These are phyloP conservation scores for Apiotrichum sp. DNA, from an alignment of 1,284 basidiomycete species.

Conservation along the genomic window DNA sequence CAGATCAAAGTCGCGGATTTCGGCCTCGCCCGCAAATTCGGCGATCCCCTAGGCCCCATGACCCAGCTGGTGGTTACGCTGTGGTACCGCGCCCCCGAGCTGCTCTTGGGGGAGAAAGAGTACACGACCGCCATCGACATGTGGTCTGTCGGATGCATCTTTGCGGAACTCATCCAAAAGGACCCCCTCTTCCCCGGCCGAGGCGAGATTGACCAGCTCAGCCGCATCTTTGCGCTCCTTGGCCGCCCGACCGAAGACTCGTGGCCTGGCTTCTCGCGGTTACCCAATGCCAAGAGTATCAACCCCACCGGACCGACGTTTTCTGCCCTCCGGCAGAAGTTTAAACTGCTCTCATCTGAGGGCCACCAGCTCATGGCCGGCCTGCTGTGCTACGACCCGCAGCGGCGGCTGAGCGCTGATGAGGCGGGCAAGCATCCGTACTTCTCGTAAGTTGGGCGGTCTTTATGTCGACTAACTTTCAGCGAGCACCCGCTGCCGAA, in stretches of 20 bases:
- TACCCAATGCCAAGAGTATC: constrained; percentile 75
- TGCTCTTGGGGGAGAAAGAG: constrained; percentile 82
- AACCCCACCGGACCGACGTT: constrained; percentile 62
- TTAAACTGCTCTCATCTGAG: constrained; percentile 71
- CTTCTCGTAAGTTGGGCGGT: constrained; percentile 61
- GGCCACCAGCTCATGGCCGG: constrained; percentile 79
- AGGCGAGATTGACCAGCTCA: constrained; percentile 85
- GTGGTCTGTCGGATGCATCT: constrained; percentile 59
- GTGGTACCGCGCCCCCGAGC: constrained; percentile 97
- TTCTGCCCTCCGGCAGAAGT: constrained; percentile 52
- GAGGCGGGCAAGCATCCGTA: constrained; percentile 86
- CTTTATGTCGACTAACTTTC: not conserved
- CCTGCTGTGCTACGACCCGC: constrained; percentile 83
- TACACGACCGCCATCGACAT: constrained; percentile 73
- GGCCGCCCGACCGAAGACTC: constrained; percentile 76
- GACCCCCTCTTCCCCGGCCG: constrained; percentile 95
- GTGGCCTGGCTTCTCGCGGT: constrained; percentile 76
- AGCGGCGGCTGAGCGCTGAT: constrained; percentile 72
- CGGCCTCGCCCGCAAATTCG: constrained; percentile 88
- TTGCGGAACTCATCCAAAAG: constrained; percentile 88
- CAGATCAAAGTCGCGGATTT: constrained; percentile 99
- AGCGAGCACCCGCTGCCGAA: constrained; percentile 93
- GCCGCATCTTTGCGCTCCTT: constrained; percentile 76
- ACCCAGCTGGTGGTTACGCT: constrained; percentile 96
- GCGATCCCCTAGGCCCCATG: constrained; percentile 91